phyloP scores from a whole-genome alignment of 2,329 filamentous ascomycete genomes.

The Ceratocystis papillata region DNA sequence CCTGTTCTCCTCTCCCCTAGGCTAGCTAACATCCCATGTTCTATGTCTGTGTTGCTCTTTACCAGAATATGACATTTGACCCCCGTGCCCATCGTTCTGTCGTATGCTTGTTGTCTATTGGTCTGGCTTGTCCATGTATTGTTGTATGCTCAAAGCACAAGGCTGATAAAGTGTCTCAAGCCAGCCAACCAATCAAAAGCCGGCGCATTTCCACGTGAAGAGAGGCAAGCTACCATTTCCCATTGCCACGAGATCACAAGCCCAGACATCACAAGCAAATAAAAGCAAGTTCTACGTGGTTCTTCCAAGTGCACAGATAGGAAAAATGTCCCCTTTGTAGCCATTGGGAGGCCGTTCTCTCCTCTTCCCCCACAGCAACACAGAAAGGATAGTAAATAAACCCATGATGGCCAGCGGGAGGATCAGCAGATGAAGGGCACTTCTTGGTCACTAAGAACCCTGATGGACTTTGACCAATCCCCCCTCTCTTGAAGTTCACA shows the following conservation, averaged over 20 bases:
- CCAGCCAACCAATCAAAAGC: not conserved
- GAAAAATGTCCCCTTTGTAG: not conserved
- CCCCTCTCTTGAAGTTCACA: not conserved
- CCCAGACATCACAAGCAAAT: not conserved
- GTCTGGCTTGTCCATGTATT: not conserved
- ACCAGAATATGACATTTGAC: not conserved
- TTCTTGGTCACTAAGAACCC: not conserved
- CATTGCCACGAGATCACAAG: not conserved
- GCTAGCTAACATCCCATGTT: not conserved
- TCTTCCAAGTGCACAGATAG: not conserved
- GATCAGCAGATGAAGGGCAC: slow-evolving; percentile 3
- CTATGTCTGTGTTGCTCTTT: not conserved
- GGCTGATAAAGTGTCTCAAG: not conserved
- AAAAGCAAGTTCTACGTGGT: not conserved
- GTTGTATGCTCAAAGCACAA: not conserved
- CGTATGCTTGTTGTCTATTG: not conserved
- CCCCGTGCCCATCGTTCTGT: not conserved
- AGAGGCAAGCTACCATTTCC: not conserved
- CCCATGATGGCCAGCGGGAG: not conserved
- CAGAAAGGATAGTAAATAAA: not conserved
- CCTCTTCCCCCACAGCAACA: not conserved
- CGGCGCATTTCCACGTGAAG: not conserved
- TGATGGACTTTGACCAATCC: not conserved
- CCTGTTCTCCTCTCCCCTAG: not conserved
- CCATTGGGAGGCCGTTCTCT: not conserved